Percentiles rank a stretch among this genome's conserved stretches.
Conservation (phyloP, 192 early-diverging fungal genomes). For the Endogone sp. region DNA sequence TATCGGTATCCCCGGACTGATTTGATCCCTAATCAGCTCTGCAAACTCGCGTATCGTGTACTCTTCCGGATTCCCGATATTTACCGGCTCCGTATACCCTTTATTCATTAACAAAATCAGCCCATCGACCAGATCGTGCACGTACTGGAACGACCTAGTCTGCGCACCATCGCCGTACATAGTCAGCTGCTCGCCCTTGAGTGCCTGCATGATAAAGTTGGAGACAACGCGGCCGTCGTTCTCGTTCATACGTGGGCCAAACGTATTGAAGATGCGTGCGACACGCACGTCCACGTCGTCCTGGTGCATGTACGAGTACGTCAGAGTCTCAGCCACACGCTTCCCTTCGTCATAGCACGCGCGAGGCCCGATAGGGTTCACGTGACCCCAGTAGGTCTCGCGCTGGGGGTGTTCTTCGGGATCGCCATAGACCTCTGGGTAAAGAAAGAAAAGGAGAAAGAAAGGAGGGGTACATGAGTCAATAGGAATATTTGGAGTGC, state of each 20-base stretch:
- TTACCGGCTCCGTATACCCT: slow-evolving; percentile 67
- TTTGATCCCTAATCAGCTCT: slow-evolving; percentile 62
- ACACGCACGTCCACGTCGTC: slow-evolving; percentile 74
- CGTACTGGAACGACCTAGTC: slow-evolving; percentile 82
- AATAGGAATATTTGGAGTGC: too few species aligned
- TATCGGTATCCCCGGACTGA: slow-evolving; percentile 53
- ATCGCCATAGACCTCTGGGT: slow-evolving; percentile 84
- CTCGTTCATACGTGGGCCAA: slow-evolving; percentile 81
- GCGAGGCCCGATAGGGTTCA: slow-evolving; percentile 74
- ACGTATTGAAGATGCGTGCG: slow-evolving; percentile 73
- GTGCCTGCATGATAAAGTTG: slow-evolving; percentile 84
- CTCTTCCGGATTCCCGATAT: slow-evolving; percentile 82
- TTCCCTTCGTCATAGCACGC: slow-evolving; percentile 90
- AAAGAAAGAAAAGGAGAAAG: too few species aligned
- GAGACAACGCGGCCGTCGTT: slow-evolving; percentile 81
- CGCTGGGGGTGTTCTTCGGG: slow-evolving; percentile 82
- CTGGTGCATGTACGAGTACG: slow-evolving; percentile 73
- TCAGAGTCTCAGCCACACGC: slow-evolving; percentile 78
- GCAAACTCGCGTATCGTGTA: slow-evolving; percentile 80
- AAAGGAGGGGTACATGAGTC: too few species aligned
- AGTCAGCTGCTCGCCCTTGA: slow-evolving; percentile 70
- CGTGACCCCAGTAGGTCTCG: slow-evolving; percentile 81
- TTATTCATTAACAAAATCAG: slow-evolving; percentile 74
- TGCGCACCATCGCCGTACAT: slow-evolving; percentile 78
- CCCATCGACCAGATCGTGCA: slow-evolving; percentile 82